phyloP scores from a whole-genome alignment of 1,284 basidiomycete genomes.

The Heterobasidion occidentale region DNA sequence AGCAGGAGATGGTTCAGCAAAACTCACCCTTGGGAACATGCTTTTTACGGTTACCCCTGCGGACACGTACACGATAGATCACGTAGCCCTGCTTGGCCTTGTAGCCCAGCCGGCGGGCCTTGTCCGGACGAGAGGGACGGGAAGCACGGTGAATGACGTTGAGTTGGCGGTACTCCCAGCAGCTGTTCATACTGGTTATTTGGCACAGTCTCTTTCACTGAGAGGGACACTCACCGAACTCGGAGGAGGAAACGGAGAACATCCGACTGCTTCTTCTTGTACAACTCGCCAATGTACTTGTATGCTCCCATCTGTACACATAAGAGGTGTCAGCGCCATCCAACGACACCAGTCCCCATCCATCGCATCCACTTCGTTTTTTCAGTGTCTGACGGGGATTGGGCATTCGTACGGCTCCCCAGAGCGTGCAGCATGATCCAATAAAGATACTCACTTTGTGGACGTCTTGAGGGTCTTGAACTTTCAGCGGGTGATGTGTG shows the following conservation, averaged over 20 bases:
- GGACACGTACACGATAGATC: conserved; percentile 95
- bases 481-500: neutral
- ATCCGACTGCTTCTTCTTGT: conserved; percentile 95
- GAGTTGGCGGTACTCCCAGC: conserved; percentile 99
- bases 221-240: conserved; percentile 69
- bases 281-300: conserved; percentile 96
- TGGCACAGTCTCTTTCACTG: neutral
- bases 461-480: conserved; percentile 4
- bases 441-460: conserved; percentile 7
- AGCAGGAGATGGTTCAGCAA: neutral
- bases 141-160: conserved; percentile 98
- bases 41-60: conserved; percentile 99
- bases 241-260: conserved; percentile 98
- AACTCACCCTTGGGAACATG: conserved; percentile 88
- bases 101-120: conserved; percentile 98
- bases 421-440: neutral
- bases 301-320: conserved; percentile 73
- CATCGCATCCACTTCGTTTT: neutral
- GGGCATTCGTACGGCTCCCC: conserved; percentile 3
- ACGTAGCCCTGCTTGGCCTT: conserved; percentile 99
- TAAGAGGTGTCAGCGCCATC: conserved; percentile 9
- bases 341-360: neutral
- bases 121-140: conserved; percentile 97
- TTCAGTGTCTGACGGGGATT: neutral
- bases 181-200: conserved; percentile 37